These are phyloP conservation scores for Stropharia rugosoannulata DNA, from an alignment of 768 basidiomycete species.

Conservation along the genomic window DNA sequence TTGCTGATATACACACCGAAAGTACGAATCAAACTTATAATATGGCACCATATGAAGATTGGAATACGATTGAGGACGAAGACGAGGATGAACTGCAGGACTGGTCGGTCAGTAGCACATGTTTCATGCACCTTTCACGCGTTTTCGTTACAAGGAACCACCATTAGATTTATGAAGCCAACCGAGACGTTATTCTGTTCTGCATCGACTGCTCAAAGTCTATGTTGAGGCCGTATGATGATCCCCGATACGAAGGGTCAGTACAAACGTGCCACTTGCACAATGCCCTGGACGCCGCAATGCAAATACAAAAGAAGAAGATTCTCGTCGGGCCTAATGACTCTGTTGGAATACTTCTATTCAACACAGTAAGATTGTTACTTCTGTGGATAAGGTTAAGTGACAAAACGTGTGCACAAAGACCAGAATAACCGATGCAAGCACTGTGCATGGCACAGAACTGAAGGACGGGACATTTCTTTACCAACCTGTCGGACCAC, in stretches of 20 bases:
- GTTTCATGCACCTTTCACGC: neutral
- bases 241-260: conserved; percentile 59
- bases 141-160: conserved; percentile 1
- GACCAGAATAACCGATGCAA: conserved; percentile 41
- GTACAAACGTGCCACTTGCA: conserved; percentile 73
- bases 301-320: conserved; percentile 88
- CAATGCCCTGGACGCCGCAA: conserved; percentile 77
- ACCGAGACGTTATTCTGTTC: conserved; percentile 89
- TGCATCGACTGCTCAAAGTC: conserved; percentile 92
- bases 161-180: conserved; percentile 65
- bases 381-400: neutral
- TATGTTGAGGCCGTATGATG: conserved; percentile 76
- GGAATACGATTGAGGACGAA: conserved; percentile 78
- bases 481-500: conserved; percentile 72
- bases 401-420: conserved; percentile 20
- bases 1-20: no score
- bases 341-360: conserved; percentile 85
- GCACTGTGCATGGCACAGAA: conserved; percentile 44
- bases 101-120: conserved; percentile 42
- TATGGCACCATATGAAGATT: conserved; percentile 77
- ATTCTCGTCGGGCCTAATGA: conserved; percentile 88
- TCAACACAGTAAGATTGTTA: conserved; percentile 75
- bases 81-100: conserved; percentile 85
- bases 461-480: conserved; percentile 71
- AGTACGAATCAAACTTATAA: neutral